Base-by-base conservation (phyloP, 129 eudicot genomes). In the Saposhnikovia divaricata region DNA sequence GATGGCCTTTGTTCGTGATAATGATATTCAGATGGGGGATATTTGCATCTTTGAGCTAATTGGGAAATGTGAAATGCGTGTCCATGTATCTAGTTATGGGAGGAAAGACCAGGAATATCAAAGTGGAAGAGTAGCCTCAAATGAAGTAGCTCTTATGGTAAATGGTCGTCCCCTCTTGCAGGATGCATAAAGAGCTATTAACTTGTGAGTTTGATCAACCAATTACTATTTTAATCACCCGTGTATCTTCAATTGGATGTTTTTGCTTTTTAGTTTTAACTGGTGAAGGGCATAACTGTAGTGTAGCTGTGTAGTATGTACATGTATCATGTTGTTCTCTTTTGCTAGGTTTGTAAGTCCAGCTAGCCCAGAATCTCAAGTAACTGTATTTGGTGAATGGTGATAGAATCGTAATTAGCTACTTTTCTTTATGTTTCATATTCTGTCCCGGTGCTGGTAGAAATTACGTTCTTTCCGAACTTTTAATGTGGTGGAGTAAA, bases 1-100 rank as follows among this genome's bases (percentile, higher is more conserved):
- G 98, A 89, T 91, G 96, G 88, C 91, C 38, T 93, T 93, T 89
- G 97, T 90, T 31, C 97, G 98, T 65, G 93, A 88, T 61, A 93
- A 93, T 85, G 84, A 78, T 75, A 84, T 91, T 45, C 90, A 88
- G 76, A 74, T 89, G 85, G 98, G 98, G 75, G 98, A 93, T 82
- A 89, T 91, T 63, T 93, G 98, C 84, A 89, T 93, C 18, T 93
- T 93, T 79, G 97, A 93, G 81, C 97, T 93, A 71, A 82, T 93
- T 89, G 98, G 89, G 18, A 86, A 83, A 53, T 87, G 86, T 73
- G 93, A 91, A 84, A 82, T 93, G 93, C 90, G 91, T 13, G 98
- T 93, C 68, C 96, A 91, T 73, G 69, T 93, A 80, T 88, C 90
- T 43, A 77, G 85, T 31, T 82, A 76, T 76, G 91, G 93, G 65